phyloP scores from a whole-genome alignment of 75 land plant genomes.

The Pinus tabuliformis region DNA sequence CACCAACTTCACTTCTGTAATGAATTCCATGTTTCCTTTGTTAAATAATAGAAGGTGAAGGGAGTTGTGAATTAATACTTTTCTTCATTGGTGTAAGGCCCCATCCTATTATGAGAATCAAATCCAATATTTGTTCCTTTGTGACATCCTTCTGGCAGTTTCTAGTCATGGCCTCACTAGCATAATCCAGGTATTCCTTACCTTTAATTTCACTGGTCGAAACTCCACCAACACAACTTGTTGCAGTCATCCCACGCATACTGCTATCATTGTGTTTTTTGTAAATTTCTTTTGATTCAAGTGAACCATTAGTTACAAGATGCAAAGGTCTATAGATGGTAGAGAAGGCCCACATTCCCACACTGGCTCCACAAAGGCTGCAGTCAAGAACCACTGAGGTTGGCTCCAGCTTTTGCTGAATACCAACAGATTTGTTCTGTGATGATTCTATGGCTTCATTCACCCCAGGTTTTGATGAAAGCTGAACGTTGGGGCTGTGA shows the following conservation, averaged over 20 bases:
- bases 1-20: slow-evolving; percentile 24
- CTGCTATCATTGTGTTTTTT: slow-evolving; percentile 17
- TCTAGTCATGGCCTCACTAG: slow-evolving; percentile 21
- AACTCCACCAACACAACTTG: slow-evolving; percentile 25
- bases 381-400: slow-evolving; percentile 86
- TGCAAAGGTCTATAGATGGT: slow-evolving; percentile 54
- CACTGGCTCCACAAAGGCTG: slow-evolving; percentile 86
- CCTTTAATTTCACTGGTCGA: slow-evolving; percentile 8
- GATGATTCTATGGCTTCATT: slow-evolving; percentile 7
- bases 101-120: slow-evolving; percentile 85
- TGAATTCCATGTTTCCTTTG: slow-evolving; percentile 43
- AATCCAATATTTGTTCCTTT: slow-evolving; percentile 25
- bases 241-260: slow-evolving; percentile 18
- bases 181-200: slow-evolving; percentile 12
- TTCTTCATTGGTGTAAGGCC: slow-evolving; percentile 83
- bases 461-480: slow-evolving; percentile 11
- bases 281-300: slow-evolving; percentile 27
- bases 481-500: slow-evolving; percentile 21
- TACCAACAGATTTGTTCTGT: slow-evolving; percentile 7
- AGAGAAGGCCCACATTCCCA: slow-evolving; percentile 84
- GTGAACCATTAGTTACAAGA: slow-evolving; percentile 24
- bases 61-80: slow-evolving; percentile 43
- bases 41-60: slow-evolving; percentile 49
- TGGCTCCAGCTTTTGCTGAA: slow-evolving; percentile 35
- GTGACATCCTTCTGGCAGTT: slow-evolving; percentile 5